These are phyloP conservation scores for Lactifluus subvellereus DNA, from an alignment of 768 basidiomycete species.

Conservation along the genomic window DNA sequence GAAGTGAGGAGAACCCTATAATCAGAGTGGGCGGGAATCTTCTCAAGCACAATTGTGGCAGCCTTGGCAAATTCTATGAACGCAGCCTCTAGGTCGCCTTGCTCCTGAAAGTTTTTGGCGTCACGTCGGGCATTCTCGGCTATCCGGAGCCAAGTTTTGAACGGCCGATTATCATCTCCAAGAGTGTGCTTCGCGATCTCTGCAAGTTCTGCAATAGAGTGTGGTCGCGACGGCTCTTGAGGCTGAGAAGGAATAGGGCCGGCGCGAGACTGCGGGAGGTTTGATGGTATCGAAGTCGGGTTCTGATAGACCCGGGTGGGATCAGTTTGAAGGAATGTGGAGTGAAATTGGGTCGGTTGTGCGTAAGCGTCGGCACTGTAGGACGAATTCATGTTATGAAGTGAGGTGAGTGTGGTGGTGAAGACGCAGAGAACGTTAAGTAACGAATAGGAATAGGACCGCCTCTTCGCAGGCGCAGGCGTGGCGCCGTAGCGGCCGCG, in stretches of 20 bases:
- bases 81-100: conserved; percentile 59
- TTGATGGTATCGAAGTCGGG: conserved; percentile 6
- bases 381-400: conserved; percentile 11
- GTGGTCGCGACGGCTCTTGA: conserved; percentile 28
- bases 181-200: conserved; percentile 49
- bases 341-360: conserved; percentile 11
- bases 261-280: conserved; percentile 10
- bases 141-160: conserved; percentile 61
- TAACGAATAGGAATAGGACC: not conserved
- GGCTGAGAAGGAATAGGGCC: not conserved
- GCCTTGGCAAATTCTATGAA: conserved; percentile 69
- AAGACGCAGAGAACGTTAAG: not conserved
- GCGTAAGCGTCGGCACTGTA: not conserved
- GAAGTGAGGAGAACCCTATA: conserved; percentile 50
- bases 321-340: conserved; percentile 3
- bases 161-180: conserved; percentile 51
- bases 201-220: conserved; percentile 62
- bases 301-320: conserved; percentile 11
- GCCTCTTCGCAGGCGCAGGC: not conserved
- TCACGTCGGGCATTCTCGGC: conserved; percentile 59
- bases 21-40: conserved; percentile 65
- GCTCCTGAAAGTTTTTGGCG: conserved; percentile 26
- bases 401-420: conserved; percentile 1
- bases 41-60: conserved; percentile 73
- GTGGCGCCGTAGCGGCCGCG: not conserved